These are phyloP conservation scores for Styphnolobium japonicum DNA, from an alignment of 306 rosid species.

Conservation along the genomic window DNA sequence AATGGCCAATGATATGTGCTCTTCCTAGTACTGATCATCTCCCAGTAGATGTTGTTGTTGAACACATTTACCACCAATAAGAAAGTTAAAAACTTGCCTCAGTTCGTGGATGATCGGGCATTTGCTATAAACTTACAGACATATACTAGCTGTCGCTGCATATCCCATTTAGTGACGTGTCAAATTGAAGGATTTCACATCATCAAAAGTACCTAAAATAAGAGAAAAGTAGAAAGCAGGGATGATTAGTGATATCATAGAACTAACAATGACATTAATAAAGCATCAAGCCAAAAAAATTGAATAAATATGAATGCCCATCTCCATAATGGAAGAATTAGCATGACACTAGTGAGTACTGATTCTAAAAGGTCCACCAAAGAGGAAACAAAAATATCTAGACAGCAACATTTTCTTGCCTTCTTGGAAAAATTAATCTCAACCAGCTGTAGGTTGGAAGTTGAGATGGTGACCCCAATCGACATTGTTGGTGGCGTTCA, in stretches of 20 bases:
- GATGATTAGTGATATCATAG: not conserved
- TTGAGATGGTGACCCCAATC: too few relatives aligned
- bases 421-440: too few relatives aligned
- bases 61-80: slow-evolving; percentile 27
- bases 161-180: slow-evolving; percentile 5
- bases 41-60: slow-evolving; percentile 15
- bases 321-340: not conserved
- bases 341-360: not conserved
- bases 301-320: not conserved
- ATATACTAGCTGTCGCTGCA: slow-evolving; percentile 52
- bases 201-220: slow-evolving; percentile 1
- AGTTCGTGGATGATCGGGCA: slow-evolving; percentile 86
- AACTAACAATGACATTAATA: not conserved
- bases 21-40: too few relatives aligned
- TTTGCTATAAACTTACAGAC: slow-evolving; percentile 60
- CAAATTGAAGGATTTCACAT: not conserved
- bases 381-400: too few relatives aligned
- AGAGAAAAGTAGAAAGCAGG: not conserved
- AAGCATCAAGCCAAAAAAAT: not conserved
- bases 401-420: too few relatives aligned
- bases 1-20: not conserved
- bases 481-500: too few relatives aligned
- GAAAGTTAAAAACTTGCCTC: slow-evolving; percentile 73
- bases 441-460: too few relatives aligned
- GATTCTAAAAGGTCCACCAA: too few relatives aligned